phyloP scores from a whole-genome alignment of 2,329 filamentous ascomycete genomes.

The Talaromyces funiculosus region DNA sequence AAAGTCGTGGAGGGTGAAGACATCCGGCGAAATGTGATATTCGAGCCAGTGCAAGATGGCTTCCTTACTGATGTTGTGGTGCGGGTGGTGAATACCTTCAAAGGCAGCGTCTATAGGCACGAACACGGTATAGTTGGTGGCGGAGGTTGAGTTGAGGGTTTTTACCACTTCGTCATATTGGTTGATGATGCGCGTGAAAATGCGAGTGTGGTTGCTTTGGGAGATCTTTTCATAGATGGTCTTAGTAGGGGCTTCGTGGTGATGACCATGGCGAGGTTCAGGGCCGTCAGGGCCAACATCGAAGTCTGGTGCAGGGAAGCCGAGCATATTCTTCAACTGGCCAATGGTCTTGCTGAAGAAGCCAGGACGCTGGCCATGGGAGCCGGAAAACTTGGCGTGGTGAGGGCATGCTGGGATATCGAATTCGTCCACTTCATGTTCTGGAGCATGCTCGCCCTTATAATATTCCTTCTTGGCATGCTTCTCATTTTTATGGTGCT shows the following conservation, averaged over 20 bases:
- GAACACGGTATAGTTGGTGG: slow-evolving; percentile 68
- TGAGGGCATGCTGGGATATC: background rate
- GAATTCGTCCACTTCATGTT: background rate
- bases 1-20: slow-evolving; percentile 61
- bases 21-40: slow-evolving; percentile 67
- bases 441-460: background rate
- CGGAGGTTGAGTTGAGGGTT: slow-evolving; percentile 62
- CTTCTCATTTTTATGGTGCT: background rate
- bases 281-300: background rate
- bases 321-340: background rate
- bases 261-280: background rate
- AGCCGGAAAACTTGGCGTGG: background rate
- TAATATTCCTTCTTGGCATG: background rate
- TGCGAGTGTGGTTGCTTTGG: slow-evolving; percentile 68
- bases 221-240: slow-evolving; percentile 75
- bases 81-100: slow-evolving; percentile 53
- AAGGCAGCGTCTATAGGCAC: slow-evolving; percentile 72
- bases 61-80: slow-evolving; percentile 63
- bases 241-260: slow-evolving; percentile 49
- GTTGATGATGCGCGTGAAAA: slow-evolving; percentile 66
- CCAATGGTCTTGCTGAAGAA: slow-evolving; percentile 7
- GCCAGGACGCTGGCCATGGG: background rate
- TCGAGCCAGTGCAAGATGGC: slow-evolving; percentile 61
- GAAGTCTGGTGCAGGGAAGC: background rate
- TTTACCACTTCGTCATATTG: slow-evolving; percentile 66